phyloP scores from a whole-genome alignment of 2,329 filamentous ascomycete genomes.

The Aureobasidium lini region DNA sequence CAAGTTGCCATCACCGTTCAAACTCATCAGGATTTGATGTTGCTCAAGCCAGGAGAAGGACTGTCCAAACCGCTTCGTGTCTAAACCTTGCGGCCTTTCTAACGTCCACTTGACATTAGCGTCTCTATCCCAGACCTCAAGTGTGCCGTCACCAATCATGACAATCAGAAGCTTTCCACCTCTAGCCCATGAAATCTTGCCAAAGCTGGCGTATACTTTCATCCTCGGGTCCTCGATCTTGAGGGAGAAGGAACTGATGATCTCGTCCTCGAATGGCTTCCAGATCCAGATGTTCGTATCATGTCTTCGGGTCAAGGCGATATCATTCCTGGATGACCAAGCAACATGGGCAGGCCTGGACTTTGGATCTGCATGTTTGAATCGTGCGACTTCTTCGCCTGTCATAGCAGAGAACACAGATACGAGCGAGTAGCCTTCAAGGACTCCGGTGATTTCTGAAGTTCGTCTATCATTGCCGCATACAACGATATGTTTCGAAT shows the following conservation, averaged over 20 bases:
- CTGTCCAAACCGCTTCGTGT: neutral
- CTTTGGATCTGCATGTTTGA: neutral
- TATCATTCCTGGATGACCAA: neutral
- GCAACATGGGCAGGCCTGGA: neutral
- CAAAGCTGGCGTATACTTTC: neutral
- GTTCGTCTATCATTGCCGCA: constrained; percentile 5
- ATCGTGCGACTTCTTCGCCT: no score
- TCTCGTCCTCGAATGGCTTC: no score
- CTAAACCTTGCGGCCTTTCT: neutral
- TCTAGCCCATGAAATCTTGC: neutral
- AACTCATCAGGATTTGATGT: neutral
- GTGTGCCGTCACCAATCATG: neutral
- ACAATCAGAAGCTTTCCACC: neutral
- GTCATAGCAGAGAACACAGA: no score
- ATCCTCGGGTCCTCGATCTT: no score
- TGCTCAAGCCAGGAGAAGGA: neutral
- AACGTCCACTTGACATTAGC: constrained; percentile 2
- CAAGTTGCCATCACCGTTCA: no score
- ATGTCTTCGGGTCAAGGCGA: neutral
- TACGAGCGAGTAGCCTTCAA: no score
- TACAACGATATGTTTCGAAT: constrained; percentile 16
- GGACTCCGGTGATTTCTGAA: no score
- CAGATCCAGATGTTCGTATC: neutral
- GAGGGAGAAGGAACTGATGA: no score
- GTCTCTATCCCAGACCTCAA: constrained; percentile 3